These are phyloP conservation scores for Tulasnella sp. DNA, from an alignment of 768 basidiomycete genomes.

Conservation along the genomic window DNA sequence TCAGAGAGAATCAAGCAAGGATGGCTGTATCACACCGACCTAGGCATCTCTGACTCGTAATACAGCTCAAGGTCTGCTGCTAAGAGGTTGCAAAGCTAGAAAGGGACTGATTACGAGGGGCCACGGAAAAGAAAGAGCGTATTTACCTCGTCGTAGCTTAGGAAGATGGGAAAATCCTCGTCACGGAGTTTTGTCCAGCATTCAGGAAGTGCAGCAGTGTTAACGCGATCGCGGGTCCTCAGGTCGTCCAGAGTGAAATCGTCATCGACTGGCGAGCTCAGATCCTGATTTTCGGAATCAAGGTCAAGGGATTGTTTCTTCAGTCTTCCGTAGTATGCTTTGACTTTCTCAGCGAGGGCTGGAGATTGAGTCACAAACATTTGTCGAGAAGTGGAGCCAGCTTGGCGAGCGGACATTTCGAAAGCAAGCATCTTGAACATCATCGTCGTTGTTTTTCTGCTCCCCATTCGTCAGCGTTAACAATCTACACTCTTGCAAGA, in stretches of 20 bases:
- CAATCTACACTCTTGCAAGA: background rate
- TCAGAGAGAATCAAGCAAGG: background rate
- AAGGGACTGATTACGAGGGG: background rate
- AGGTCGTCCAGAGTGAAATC: background rate
- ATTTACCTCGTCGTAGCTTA: constrained; percentile 13
- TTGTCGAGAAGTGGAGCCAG: background rate
- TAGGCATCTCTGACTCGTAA: background rate
- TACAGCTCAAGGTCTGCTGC: constrained; percentile 30
- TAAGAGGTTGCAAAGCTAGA: constrained; percentile 37
- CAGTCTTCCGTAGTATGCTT: constrained; percentile 6
- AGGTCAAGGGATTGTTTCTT: background rate
- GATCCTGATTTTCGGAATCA: background rate
- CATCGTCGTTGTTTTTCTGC: constrained; percentile 16
- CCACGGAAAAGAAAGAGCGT: background rate
- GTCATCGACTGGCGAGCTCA: background rate
- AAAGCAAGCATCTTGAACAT: constrained; percentile 12
- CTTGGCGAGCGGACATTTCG: background rate
- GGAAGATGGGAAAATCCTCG: constrained; percentile 13
- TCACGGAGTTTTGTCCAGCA: constrained; percentile 1
- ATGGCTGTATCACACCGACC: background rate
- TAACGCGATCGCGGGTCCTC: background rate
- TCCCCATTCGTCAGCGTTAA: background rate
- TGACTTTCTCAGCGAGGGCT: constrained; percentile 8
- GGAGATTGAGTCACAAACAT: constrained; percentile 16
- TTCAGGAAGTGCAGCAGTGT: background rate